Evolutionary conservation across 1,139 yeast genomes (phyloP), one percentile per base, ranked within the genome.

Genomic region (Candida sanyaensis): DNA sequence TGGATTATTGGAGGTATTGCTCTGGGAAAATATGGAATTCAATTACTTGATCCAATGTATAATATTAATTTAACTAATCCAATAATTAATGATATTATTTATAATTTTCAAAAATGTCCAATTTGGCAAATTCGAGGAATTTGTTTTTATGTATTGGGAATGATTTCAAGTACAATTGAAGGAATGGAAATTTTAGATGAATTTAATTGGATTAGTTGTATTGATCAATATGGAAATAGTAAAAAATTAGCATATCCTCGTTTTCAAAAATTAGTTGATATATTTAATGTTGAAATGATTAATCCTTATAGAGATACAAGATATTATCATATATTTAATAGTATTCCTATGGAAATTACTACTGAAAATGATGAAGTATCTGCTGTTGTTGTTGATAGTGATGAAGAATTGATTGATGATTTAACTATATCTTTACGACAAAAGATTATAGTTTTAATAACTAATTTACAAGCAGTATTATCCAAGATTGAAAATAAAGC

Each of bases 1-100:
- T 93, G 98, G 97, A 86, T 96, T 3, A 75, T 89, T 39, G 97
- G 97, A 0, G 85, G 85, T 57, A 84, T 91, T 37, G 91, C 92
- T 1, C 80, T 91, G 8, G 80, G 87, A 0, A 74, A 74, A 29
- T 71, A 75, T 47, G 97, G 96, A 0, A 81, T 86, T 29, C 80
- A 81, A 40, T 71, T 89, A 37, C 64, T 90, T 42, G 90, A 86
- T 57, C 78, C 86, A 17, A 70, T 81, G 49, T 66, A 67, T 54
- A 61, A 52, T 45, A 50, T 52, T 30, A 78, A 77, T 9, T 69
- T 81, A 40, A 54, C 40, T n/a, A 77, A 74, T 41, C 82, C 81
- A 50, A 77, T 86, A 38, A 75, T 81, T 9, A 65, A 71, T 8
- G 71, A 85, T 29, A 80, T 87, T 2, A 68, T 77, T 36, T 66